Percentiles rank a stretch among this genome's conserved stretches.
These are phyloP conservation scores for Trametes meyenii DNA, from an alignment of 768 basidiomycete genomes.

Conservation along the genomic window DNA sequence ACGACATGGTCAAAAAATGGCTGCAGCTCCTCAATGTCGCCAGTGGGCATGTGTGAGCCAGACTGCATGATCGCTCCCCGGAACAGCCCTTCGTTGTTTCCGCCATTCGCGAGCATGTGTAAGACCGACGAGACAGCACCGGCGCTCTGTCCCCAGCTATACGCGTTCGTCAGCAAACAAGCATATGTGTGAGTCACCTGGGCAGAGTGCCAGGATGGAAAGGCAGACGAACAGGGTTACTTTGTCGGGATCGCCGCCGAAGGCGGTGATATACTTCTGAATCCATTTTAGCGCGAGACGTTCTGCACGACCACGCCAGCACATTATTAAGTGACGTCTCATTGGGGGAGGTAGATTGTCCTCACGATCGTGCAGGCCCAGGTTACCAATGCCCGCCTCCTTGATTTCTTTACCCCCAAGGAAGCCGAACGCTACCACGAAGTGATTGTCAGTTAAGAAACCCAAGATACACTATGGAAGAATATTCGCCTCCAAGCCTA, in stretches of 20 bases:
- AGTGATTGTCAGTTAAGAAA: not conserved
- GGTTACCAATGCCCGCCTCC: conserved; percentile 44
- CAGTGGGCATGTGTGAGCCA: conserved; percentile 12
- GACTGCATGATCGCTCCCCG: conserved; percentile 42
- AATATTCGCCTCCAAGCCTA: conserved; percentile 1
- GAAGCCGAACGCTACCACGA: conserved; percentile 42
- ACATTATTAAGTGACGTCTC: conserved; percentile 17
- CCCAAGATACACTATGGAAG: no score
- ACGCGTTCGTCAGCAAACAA: not conserved
- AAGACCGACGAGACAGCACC: conserved; percentile 38
- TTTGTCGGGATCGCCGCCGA: conserved; percentile 47
- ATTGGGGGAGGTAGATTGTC: conserved; percentile 37
- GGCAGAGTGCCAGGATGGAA: conserved; percentile 41
- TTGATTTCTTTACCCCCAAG: conserved; percentile 44
- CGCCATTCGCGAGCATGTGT: conserved; percentile 33
- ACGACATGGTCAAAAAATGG: conserved; percentile 45
- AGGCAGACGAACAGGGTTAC: conserved; percentile 41
- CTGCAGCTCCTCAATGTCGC: conserved; percentile 32
- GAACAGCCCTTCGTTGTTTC: conserved; percentile 29
- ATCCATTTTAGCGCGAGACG: conserved; percentile 49
- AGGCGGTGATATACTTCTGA: conserved; percentile 40
- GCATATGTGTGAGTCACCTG: not conserved
- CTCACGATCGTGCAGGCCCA: conserved; percentile 55
- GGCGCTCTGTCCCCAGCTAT: conserved; percentile 40
- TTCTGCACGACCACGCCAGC: conserved; percentile 21